These are phyloP conservation scores for Yarrowia keelungensis DNA, from an alignment of 805 yeast species.

Conservation along the genomic window DNA sequence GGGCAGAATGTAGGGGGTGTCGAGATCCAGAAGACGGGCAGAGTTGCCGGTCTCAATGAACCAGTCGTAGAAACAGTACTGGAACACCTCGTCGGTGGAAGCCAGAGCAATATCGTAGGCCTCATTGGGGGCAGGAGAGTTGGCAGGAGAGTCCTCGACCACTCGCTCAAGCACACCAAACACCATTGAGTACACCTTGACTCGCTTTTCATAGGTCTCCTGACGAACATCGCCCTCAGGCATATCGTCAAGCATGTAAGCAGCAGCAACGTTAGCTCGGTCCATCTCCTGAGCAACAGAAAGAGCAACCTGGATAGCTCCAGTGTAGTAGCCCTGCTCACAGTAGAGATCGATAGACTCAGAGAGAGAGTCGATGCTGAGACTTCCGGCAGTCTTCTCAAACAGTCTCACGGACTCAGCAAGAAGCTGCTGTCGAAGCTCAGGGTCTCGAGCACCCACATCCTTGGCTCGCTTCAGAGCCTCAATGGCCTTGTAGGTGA, in stretches of 20 bases:
- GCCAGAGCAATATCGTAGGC: slow-evolving; percentile 77
- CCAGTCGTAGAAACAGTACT: slow-evolving; percentile 93
- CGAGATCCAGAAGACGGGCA: slow-evolving; percentile 76
- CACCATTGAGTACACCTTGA: slow-evolving; percentile 70
- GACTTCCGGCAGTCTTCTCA: slow-evolving; percentile 77
- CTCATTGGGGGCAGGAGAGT: slow-evolving; percentile 49
- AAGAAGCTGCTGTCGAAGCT: slow-evolving; percentile 69
- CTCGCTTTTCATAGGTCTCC: slow-evolving; percentile 59
- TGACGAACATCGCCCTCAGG: slow-evolving; percentile 60
- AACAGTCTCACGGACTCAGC: slow-evolving; percentile 76
- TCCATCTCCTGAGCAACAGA: slow-evolving; percentile 76
- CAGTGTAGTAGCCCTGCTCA: slow-evolving; percentile 77
- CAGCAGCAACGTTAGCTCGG: slow-evolving; percentile 63
- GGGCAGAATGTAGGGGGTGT: slow-evolving; percentile 79
- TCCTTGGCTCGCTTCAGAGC: slow-evolving; percentile 86
- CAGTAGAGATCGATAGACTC: slow-evolving; percentile 82
- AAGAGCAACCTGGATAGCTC: slow-evolving; percentile 82
- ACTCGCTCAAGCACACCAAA: slow-evolving; percentile 77
- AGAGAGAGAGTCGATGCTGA: slow-evolving; percentile 78
- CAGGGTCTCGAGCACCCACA: slow-evolving; percentile 70
- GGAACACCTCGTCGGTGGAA: slow-evolving; percentile 84
- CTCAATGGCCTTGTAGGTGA: slow-evolving; percentile 92
- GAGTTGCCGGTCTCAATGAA: slow-evolving; percentile 77
- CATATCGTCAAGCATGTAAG: slow-evolving; percentile 61
- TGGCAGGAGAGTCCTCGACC: slow-evolving; percentile 64